A percentile compares a stretch with the other conserved stretches of the same genome.
phyloP scores from a whole-genome alignment of 176 grass and related monocot species.

The bread wheat (Triticum aestivum) region IWGSC_CS_RefSeq_v2.1 NC_057798.1:225416955-225417454 shows the following conservation, averaged over 20 bases:
- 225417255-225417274: constrained; percentile 22
- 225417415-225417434: constrained; percentile 32
- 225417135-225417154: constrained; percentile 8
- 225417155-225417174: constrained; percentile 23
- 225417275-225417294: constrained; percentile 44
- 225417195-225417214: constrained; percentile 38
- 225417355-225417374: constrained; percentile 30
- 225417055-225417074: constrained; percentile 42
- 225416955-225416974: constrained; percentile 37
- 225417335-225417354: constrained; percentile 24
- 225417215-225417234: constrained; percentile 8
- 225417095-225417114: constrained; percentile 53
- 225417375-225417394: constrained; percentile 29
- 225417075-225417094: constrained; percentile 59
- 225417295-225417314: constrained; percentile 39
- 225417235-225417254: constrained; percentile 24
- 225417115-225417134: constrained; percentile 39
- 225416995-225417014: constrained; percentile 27
- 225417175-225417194: constrained; percentile 37
- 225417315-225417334: constrained; percentile 32
- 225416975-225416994: constrained; percentile 6
- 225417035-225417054: constrained; percentile 32
- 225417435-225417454: constrained; percentile 44
- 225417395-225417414: constrained; percentile 22
- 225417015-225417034: constrained; percentile 35